Conservation (phyloP, 176 grass and related monocot species). For the Elaeis guineensis region DNA sequence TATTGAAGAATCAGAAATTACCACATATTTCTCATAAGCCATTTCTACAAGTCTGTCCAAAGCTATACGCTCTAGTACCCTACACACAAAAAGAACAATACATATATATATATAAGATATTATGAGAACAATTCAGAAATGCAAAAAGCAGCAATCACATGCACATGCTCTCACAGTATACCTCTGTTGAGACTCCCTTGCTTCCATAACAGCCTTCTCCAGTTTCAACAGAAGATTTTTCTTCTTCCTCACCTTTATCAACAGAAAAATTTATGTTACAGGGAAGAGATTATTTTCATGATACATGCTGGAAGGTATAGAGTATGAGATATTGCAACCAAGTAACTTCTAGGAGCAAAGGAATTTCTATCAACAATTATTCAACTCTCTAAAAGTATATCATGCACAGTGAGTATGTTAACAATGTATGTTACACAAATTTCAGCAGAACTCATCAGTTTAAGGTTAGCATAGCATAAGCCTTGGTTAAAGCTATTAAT, state of each 20-base stretch:
- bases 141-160: slow-evolving; percentile 1
- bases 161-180: slow-evolving; percentile 1
- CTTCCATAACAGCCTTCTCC: slow-evolving; percentile 29
- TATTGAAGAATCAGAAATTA: slow-evolving; percentile 29
- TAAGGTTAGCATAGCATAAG: too few species aligned
- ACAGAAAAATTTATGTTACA: slow-evolving; percentile 7
- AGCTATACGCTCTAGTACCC: slow-evolving; percentile 41
- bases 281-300: too few species aligned
- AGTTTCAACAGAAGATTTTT: slow-evolving; percentile 49
- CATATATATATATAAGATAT: neutral
- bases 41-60: slow-evolving; percentile 54
- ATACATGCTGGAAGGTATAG: too few species aligned
- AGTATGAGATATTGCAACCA: too few species aligned
- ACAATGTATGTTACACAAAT: too few species aligned
- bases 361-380: too few species aligned
- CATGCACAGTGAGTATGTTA: too few species aligned
- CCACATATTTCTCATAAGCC: slow-evolving; percentile 66
- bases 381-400: too few species aligned
- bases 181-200: slow-evolving; percentile 49
- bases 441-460: too few species aligned
- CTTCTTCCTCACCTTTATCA: slow-evolving; percentile 47
- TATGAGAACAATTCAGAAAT: slow-evolving; percentile 15
- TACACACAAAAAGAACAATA: slow-evolving; percentile 15
- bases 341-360: too few species aligned
- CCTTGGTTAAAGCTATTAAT: too few species aligned